phyloP scores from a whole-genome alignment of 108 stramenopile genomes.

The Nannochloropsis salina region DNA sequence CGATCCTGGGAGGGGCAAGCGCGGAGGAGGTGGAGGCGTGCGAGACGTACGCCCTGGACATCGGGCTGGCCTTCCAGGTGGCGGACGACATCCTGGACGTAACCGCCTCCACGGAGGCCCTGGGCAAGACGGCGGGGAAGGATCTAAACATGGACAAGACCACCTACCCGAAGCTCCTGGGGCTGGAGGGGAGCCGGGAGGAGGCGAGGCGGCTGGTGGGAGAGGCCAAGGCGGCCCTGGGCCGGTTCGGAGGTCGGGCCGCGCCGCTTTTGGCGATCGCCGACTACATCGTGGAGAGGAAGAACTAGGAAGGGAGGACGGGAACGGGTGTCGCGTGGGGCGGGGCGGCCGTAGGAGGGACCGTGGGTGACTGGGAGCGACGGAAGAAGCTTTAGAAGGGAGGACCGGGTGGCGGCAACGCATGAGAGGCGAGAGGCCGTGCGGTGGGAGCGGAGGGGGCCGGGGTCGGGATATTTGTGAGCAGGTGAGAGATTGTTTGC shows the following conservation, averaged over 20 bases:
- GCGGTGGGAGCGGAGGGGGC: too few species aligned
- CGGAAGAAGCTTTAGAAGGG: too few species aligned
- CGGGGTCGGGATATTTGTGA: too few species aligned
- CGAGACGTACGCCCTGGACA: constrained; percentile 82
- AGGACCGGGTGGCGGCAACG: too few species aligned
- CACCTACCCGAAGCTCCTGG: constrained; percentile 84
- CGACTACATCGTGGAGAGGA: constrained; percentile 81
- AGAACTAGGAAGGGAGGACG: constrained; percentile 61
- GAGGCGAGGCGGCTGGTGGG: constrained; percentile 70
- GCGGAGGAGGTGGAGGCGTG: constrained; percentile 71
- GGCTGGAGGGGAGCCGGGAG: constrained; percentile 74
- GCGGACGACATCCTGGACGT: constrained; percentile 96
- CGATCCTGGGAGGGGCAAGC: constrained; percentile 81
- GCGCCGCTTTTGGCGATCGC: constrained; percentile 76
- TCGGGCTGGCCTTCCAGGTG: constrained; percentile 92
- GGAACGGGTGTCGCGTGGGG: not conserved
- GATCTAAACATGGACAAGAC: constrained; percentile 83
- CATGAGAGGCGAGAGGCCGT: too few species aligned
- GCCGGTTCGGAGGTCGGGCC: constrained; percentile 76
- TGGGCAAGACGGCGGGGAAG: constrained; percentile 93
- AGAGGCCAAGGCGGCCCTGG: constrained; percentile 76
- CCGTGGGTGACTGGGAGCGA: too few species aligned
- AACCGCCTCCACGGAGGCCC: constrained; percentile 79
- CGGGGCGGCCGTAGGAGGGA: too few species aligned
- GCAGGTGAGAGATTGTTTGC: too few species aligned